Conservation (phyloP, 768 basidiomycete species). For the Termitomyces sp. region DNA sequence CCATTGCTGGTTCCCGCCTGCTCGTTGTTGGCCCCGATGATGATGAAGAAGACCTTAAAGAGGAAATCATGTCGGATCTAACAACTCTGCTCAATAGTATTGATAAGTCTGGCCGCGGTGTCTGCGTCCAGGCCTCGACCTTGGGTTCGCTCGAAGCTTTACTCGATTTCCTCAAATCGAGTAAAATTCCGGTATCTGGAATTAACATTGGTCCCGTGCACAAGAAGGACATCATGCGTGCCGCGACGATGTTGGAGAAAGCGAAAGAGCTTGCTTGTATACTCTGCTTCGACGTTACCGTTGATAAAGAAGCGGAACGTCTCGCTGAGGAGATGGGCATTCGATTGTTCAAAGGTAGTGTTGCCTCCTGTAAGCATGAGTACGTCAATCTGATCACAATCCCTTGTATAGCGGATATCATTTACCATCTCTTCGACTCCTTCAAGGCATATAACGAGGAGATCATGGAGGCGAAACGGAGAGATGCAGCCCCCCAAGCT, state of each 20-base stretch:
- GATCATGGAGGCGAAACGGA: slow-evolving; percentile 87
- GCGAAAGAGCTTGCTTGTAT: slow-evolving; percentile 94
- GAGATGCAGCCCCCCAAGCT: slow-evolving; percentile 89
- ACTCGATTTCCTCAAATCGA: slow-evolving; percentile 88
- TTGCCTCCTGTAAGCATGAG: not conserved
- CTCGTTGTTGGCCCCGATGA: slow-evolving; percentile 93
- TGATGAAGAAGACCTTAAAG: slow-evolving; percentile 90
- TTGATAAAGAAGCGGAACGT: slow-evolving; percentile 91
- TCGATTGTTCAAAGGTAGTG: slow-evolving; percentile 83
- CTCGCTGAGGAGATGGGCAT: slow-evolving; percentile 94
- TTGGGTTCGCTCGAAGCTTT: slow-evolving; percentile 95
- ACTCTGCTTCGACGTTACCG: slow-evolving; percentile 91
- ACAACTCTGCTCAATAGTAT: slow-evolving; percentile 84
- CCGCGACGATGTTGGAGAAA: slow-evolving; percentile 91
- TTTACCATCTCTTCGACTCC: slow-evolving; percentile 95
- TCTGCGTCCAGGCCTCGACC: slow-evolving; percentile 96
- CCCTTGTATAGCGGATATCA: slow-evolving; percentile 77
- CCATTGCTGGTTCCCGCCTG: slow-evolving; percentile 93
- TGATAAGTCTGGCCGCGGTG: slow-evolving; percentile 93
- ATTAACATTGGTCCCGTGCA: slow-evolving; percentile 98
- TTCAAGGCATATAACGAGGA: slow-evolving; percentile 93
- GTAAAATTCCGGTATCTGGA: slow-evolving; percentile 96
- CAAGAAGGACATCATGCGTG: slow-evolving; percentile 91
- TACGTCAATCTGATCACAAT: not conserved
- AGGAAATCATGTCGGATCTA: slow-evolving; percentile 95